These are phyloP conservation scores for Suillus americanus DNA, from an alignment of 768 basidiomycete species.

Conservation along the genomic window DNA sequence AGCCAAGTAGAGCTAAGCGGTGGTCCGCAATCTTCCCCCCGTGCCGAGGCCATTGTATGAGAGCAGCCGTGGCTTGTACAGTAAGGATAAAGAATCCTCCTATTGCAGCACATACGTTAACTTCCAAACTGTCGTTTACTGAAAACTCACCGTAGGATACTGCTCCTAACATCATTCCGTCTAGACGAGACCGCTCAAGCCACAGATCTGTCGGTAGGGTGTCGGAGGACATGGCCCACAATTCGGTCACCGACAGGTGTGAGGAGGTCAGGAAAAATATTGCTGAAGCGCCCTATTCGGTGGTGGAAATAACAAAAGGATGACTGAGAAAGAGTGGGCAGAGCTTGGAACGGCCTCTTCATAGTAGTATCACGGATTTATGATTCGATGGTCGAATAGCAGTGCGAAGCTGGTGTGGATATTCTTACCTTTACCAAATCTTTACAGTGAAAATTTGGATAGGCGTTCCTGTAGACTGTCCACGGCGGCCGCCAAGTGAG, in stretches of 20 bases:
- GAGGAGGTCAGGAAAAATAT: background rate
- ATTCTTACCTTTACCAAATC: background rate
- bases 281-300: background rate
- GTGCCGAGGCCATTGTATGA: background rate
- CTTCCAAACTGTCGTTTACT: background rate
- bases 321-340: background rate
- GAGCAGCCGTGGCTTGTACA: background rate
- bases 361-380: background rate
- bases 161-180: constrained; percentile 8
- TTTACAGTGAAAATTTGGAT: background rate
- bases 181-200: background rate
- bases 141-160: constrained; percentile 10
- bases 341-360: background rate
- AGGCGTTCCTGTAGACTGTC: background rate
- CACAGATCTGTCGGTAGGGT: background rate
- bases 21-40: background rate
- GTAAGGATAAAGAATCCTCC: background rate
- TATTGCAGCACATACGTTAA: background rate
- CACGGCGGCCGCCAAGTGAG: background rate
- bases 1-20: constrained; percentile 1
- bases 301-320: background rate
- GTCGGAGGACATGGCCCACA: background rate
- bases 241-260: background rate
- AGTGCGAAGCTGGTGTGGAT: background rate
- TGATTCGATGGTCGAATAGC: background rate